Evolutionary conservation across 768 basidiomycete genomes (phyloP).

Genomic region (Lentinula lateritia): DNA sequence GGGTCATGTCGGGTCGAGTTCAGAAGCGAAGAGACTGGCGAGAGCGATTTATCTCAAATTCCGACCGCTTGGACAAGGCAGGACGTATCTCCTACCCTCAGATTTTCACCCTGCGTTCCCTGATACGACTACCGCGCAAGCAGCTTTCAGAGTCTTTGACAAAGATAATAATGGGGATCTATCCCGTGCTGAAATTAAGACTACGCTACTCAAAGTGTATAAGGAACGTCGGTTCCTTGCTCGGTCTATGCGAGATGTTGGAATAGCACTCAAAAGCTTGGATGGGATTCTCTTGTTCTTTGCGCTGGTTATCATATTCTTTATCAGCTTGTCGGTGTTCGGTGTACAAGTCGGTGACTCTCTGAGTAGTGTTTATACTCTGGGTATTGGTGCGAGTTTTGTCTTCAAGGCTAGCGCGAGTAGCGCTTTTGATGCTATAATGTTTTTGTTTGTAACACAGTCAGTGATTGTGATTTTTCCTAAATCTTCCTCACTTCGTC

Average conservation of each 20-base stretch:
- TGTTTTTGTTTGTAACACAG: slow-evolving; percentile 83
- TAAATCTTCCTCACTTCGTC: background rate
- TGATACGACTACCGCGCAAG: slow-evolving; percentile 47
- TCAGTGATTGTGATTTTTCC: slow-evolving; percentile 36
- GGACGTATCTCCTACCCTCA: slow-evolving; percentile 55
- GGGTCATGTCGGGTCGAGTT: slow-evolving; percentile 2
- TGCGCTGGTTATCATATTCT: slow-evolving; percentile 60
- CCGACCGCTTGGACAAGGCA: slow-evolving; percentile 35
- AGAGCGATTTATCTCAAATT: slow-evolving; percentile 60
- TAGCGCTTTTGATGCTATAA: slow-evolving; percentile 71
- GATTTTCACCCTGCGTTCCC: slow-evolving; percentile 71
- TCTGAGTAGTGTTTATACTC: slow-evolving; percentile 66
- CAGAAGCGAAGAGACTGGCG: slow-evolving; percentile 73
- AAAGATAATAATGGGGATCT: slow-evolving; percentile 74
- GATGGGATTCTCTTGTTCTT: slow-evolving; percentile 60
- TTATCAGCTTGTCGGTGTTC: slow-evolving; percentile 70
- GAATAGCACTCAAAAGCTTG: slow-evolving; percentile 59
- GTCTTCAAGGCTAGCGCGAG: slow-evolving; percentile 75
- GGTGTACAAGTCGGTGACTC: slow-evolving; percentile 60
- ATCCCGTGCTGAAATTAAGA: slow-evolving; percentile 70
- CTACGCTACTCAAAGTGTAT: slow-evolving; percentile 62
- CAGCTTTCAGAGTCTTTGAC: slow-evolving; percentile 74
- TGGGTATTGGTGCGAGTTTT: slow-evolving; percentile 72
- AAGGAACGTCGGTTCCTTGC: slow-evolving; percentile 74
- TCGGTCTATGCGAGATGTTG: slow-evolving; percentile 72